Evolutionary conservation across 805 yeast genomes (phyloP).

Genomic region (Saccharomycopsis microspora): DNA sequence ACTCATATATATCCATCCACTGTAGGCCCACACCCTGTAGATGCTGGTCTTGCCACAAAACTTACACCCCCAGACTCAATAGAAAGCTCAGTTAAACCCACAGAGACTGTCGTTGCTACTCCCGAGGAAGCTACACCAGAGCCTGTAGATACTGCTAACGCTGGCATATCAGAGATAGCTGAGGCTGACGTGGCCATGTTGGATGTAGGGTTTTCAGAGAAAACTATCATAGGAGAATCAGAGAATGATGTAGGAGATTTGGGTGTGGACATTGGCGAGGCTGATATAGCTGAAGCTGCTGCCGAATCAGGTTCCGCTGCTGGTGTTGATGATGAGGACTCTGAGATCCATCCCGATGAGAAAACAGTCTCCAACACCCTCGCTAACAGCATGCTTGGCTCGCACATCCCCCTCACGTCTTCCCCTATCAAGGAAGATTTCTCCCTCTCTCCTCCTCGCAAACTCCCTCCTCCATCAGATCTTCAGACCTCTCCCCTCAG

Average conservation of each 20-base stretch:
- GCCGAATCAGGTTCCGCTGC: background rate
- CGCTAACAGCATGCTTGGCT: constrained; percentile 13
- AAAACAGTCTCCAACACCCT: constrained; percentile 12
- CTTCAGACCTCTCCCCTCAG: constrained; percentile 14
- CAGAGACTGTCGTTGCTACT: no score
- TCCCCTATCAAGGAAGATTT: constrained; percentile 12
- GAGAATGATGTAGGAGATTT: background rate
- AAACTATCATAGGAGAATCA: background rate
- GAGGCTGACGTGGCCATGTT: background rate
- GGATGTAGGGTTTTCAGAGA: background rate
- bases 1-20: no score
- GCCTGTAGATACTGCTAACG: no score
- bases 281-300: background rate
- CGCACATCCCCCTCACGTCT: constrained; percentile 13
- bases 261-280: background rate
- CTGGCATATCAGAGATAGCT: background rate
- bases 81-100: no score
- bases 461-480: constrained; percentile 10
- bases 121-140: no score
- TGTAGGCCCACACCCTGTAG: no score
- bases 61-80: no score
- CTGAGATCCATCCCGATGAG: constrained; percentile 13
- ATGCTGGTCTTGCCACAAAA: no score
- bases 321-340: constrained; percentile 12
- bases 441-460: background rate